Percentiles rank a stretch among this genome's conserved stretches.
Evolutionary conservation across 345 rosid species (phyloP).

Genomic region (Eucalyptus pumila): DNA sequence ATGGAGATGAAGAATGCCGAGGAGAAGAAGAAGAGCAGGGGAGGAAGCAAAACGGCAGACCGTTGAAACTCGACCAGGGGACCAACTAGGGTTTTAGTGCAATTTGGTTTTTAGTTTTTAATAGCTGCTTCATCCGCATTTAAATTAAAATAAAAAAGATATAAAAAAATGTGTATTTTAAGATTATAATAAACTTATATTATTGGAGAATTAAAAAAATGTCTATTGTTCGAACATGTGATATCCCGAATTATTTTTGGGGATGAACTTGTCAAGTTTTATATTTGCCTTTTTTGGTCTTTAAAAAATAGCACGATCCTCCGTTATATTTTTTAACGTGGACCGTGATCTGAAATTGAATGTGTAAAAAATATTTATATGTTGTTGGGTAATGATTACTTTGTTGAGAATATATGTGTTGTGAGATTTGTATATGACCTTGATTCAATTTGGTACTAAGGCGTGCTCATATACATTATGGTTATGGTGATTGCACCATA

Average conservation of each 20-base stretch:
- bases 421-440: not conserved
- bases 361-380: rapidly evolving
- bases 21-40: not conserved
- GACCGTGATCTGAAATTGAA: rapidly evolving
- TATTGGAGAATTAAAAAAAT: not conserved
- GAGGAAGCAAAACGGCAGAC: not conserved
- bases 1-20: not conserved
- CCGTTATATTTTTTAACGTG: rapidly evolving
- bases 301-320: not conserved
- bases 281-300: not conserved
- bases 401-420: not conserved
- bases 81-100: not conserved
- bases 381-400: not conserved
- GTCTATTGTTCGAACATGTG: not conserved
- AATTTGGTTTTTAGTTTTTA: not conserved
- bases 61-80: not conserved
- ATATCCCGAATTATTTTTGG: not conserved
- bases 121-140: not conserved
- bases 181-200: not conserved
- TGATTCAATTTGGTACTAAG: not conserved
- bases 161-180: not conserved
- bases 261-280: not conserved
- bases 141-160: not conserved
- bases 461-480: not conserved
- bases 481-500: no score